Evolutionary conservation across 2,329 filamentous ascomycete genomes (phyloP).

Genomic region (Cladosporium sp.): DNA sequence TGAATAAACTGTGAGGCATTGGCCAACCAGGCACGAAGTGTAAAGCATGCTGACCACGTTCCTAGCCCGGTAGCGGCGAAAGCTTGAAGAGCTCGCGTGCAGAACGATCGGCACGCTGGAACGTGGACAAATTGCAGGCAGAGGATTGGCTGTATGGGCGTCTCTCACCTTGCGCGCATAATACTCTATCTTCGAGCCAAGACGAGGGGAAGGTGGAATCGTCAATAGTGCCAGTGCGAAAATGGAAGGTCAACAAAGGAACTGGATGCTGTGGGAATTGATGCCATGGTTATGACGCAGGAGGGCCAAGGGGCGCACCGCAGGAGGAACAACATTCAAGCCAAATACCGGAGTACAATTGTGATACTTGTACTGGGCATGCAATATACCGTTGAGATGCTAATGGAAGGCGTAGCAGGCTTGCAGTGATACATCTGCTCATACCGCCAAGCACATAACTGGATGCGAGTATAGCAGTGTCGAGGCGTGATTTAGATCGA

Average conservation of each 20-base stretch:
- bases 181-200: not conserved
- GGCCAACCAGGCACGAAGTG: not conserved
- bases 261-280: no score
- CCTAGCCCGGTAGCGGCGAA: not conserved
- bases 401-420: no score
- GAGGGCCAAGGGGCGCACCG: no score
- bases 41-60: constrained; percentile 10
- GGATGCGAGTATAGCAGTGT: no score
- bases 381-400: no score
- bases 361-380: no score
- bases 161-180: not conserved
- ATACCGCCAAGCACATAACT: no score
- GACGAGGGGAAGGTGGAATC: not conserved
- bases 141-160: constrained; percentile 1
- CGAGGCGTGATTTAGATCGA: no score
- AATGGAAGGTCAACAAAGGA: not conserved
- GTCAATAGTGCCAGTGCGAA: constrained; percentile 2
- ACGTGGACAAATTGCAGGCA: not conserved
- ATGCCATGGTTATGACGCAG: no score
- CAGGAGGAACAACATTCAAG: no score
- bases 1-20: not conserved
- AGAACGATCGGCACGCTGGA: constrained; percentile 6
- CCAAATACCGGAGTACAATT: no score
- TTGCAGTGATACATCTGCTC: no score
- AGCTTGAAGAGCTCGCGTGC: constrained; percentile 5